Evolutionary conservation across 495 filamentous ascomycete genomes (phyloP).

Genomic region (Tuber indicum): DNA sequence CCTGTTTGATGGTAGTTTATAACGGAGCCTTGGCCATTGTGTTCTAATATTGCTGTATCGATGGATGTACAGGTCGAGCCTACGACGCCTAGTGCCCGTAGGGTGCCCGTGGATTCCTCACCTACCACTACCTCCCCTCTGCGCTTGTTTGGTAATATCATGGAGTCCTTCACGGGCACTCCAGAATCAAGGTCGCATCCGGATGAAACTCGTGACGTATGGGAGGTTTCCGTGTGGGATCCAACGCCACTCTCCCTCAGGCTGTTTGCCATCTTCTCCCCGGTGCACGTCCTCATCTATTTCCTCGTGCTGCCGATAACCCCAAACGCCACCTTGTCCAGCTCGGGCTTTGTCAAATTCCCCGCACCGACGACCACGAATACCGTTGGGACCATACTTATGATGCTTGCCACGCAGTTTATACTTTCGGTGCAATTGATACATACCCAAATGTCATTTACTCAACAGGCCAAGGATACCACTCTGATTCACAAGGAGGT

Average conservation of each 20-base stretch:
- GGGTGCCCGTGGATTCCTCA: constrained; percentile 84
- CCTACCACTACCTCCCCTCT: constrained; percentile 72
- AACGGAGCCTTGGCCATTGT: background rate
- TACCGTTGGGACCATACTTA: constrained; percentile 78
- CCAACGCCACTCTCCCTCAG: constrained; percentile 74
- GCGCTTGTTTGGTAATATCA: constrained; percentile 62
- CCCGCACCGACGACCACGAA: constrained; percentile 57
- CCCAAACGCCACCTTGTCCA: constrained; percentile 55
- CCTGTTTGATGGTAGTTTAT: background rate
- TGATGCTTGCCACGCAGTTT: constrained; percentile 61
- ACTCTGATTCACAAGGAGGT: constrained; percentile 83
- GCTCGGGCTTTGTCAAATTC: constrained; percentile 65
- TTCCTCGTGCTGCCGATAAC: constrained; percentile 75
- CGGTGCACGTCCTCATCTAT: constrained; percentile 83
- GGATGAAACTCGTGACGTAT: constrained; percentile 78
- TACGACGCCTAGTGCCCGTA: constrained; percentile 76
- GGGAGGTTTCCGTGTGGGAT: constrained; percentile 93
- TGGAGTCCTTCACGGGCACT: constrained; percentile 51
- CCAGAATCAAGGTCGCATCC: constrained; percentile 75
- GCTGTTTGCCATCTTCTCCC: constrained; percentile 86
- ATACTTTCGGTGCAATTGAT: constrained; percentile 73
- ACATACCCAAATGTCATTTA: constrained; percentile 61
- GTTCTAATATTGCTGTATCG: background rate
- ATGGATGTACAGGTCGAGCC: constrained; percentile 45
- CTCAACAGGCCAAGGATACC: constrained; percentile 77